phyloP scores from a whole-genome alignment of 2,329 filamentous ascomycete species.

The Diplodia mutila region DNA sequence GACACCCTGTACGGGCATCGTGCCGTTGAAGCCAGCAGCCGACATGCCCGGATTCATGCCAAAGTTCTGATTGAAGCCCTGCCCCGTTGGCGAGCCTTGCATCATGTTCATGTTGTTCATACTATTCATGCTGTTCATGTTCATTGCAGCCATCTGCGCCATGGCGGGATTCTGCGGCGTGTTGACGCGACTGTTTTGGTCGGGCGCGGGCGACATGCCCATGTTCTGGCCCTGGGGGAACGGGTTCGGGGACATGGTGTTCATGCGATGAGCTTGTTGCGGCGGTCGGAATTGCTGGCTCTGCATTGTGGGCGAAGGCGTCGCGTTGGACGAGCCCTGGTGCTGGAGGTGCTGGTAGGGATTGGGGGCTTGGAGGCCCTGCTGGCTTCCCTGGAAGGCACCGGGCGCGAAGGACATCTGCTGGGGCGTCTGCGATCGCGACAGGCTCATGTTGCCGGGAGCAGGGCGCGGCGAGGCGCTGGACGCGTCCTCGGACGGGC shows the following conservation, averaged over 20 bases:
- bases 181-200: slow-evolving; percentile 57
- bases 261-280: slow-evolving; percentile 71
- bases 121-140: slow-evolving; percentile 43
- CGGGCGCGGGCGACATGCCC: slow-evolving; percentile 73
- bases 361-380: slow-evolving; percentile 67
- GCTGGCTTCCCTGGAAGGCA: slow-evolving; percentile 61
- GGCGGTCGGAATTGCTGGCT: slow-evolving; percentile 74
- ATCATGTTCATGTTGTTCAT: slow-evolving; percentile 41
- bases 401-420: slow-evolving; percentile 68
- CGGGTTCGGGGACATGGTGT: slow-evolving; percentile 89
- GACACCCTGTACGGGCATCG: slow-evolving; percentile 52
- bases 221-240: slow-evolving; percentile 81
- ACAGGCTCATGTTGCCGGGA: slow-evolving; percentile 50
- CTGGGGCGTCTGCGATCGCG: slow-evolving; percentile 90
- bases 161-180: slow-evolving; percentile 69
- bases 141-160: slow-evolving; percentile 45
- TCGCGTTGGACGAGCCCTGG: slow-evolving; percentile 79
- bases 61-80: slow-evolving; percentile 46
- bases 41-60: slow-evolving; percentile 35
- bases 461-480: slow-evolving; percentile 77
- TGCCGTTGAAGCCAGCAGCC: slow-evolving; percentile 43
- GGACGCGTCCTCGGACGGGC: slow-evolving; percentile 81
- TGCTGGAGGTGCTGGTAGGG: slow-evolving; percentile 83
- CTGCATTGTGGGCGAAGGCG: slow-evolving; percentile 89
- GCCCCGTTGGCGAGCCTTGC: slow-evolving; percentile 39